Conservation (phyloP, 306 rosid species). For the Medicago arabica region DNA sequence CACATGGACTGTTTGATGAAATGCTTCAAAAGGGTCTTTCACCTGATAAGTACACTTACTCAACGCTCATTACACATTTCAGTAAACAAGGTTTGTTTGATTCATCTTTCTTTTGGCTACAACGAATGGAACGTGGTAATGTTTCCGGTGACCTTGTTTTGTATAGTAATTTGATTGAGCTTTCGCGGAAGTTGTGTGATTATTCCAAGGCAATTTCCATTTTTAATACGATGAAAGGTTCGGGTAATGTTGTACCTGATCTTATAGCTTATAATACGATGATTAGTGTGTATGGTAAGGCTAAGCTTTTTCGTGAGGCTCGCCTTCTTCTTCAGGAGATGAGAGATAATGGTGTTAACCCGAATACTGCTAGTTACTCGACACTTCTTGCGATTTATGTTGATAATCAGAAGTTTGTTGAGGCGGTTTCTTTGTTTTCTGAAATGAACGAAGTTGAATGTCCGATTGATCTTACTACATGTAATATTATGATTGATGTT, state of each 20-base stretch:
- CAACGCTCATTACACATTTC: conserved; percentile 82
- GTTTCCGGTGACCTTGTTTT: conserved; percentile 88
- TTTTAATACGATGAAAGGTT: conserved; percentile 62
- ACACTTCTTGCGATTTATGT: conserved; percentile 70
- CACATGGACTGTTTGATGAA: conserved; percentile 94
- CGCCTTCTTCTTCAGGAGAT: conserved; percentile 75
- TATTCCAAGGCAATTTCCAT: conserved; percentile 89
- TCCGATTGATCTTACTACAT: conserved; percentile 70
- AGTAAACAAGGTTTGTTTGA: conserved; percentile 87
- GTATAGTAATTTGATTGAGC: conserved; percentile 87
- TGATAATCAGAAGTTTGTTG: conserved; percentile 81
- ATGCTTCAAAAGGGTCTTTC: conserved; percentile 84
- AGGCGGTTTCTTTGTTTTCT: conserved; percentile 79
- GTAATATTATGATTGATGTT: conserved; percentile 94
- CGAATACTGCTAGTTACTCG: conserved; percentile 80
- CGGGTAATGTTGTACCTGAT: conserved; percentile 67
- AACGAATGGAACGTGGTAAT: conserved; percentile 85
- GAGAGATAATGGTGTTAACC: conserved; percentile 62
- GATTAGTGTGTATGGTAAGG: conserved; percentile 92
- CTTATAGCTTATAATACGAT: conserved; percentile 79
- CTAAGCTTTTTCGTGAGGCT: conserved; percentile 86
- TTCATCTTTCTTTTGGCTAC: conserved; percentile 86
- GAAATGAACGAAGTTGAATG: conserved; percentile 80
- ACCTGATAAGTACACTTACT: conserved; percentile 90
- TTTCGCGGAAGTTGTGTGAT: conserved; percentile 75